Percentiles rank a stretch among this genome's conserved stretches.
These are phyloP conservation scores for Chlorella sorokiniana DNA, from an alignment of 139 green algal genomes.

Conservation along the genomic window DNA sequence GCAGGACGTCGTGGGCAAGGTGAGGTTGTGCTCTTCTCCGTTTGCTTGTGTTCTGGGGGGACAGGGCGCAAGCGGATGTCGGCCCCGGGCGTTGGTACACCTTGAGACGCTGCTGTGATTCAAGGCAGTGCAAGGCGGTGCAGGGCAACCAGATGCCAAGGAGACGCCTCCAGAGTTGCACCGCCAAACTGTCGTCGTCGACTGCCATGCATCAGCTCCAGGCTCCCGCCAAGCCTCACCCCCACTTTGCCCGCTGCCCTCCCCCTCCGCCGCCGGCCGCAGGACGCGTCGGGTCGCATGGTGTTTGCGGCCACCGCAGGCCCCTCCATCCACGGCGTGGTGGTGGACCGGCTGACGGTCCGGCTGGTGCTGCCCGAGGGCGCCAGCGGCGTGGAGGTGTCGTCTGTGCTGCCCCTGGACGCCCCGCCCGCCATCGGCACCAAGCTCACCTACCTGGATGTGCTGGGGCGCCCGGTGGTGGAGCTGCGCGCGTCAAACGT, in stretches of 20 bases:
- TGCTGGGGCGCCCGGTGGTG: conserved; percentile 79
- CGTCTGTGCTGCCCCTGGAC: conserved; percentile 5
- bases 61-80: conserved; percentile 28
- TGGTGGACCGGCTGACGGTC: conserved; percentile 44
- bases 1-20: conserved; percentile 31
- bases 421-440: background rate
- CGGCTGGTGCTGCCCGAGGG: conserved; percentile 87
- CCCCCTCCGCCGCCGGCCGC: background rate
- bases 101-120: too few relatives aligned
- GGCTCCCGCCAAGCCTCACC: too few relatives aligned
- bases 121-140: too few relatives aligned
- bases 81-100: too few relatives aligned
- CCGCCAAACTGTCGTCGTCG: too few relatives aligned
- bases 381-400: conserved; percentile 48
- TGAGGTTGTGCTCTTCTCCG: background rate
- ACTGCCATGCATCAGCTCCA: too few relatives aligned
- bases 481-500: conserved; percentile 73
- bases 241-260: background rate
- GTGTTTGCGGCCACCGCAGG: background rate
- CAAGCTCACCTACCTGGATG: conserved; percentile 87
- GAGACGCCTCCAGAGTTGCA: too few relatives aligned
- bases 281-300: conserved; percentile 6
- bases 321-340: conserved; percentile 45
- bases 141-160: too few relatives aligned
- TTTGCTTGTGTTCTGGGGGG: background rate